A percentile compares a stretch with the other conserved stretches of the same genome.
These are phyloP conservation scores for Monosporozyma aquatica DNA, from an alignment of 805 yeast species.

Conservation along the genomic window DNA sequence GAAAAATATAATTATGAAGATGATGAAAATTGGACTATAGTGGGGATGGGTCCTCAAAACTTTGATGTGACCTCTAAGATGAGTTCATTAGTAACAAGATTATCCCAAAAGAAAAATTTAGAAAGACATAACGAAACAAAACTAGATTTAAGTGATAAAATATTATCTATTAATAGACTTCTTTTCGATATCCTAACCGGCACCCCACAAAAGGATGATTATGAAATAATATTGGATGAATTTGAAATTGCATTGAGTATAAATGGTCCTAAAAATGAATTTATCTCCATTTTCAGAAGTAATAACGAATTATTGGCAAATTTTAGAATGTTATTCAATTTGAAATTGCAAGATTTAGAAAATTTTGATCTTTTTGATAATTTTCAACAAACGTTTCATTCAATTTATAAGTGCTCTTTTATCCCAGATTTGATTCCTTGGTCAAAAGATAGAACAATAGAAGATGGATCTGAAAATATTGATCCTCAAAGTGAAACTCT, in stretches of 20 bases:
- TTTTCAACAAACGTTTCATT: conserved; percentile 17
- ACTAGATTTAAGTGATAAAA: conserved; percentile 21
- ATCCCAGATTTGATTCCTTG: conserved; percentile 16
- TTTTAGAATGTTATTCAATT: conserved; percentile 21
- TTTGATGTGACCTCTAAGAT: conserved; percentile 11
- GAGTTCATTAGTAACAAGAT: conserved; percentile 20
- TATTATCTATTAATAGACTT: conserved; percentile 19
- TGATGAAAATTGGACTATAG: conserved; percentile 28
- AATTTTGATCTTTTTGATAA: conserved; percentile 16
- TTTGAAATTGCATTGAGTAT: conserved; percentile 18
- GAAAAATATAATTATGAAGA: conserved; percentile 23
- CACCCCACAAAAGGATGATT: conserved; percentile 12
- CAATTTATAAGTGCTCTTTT: conserved; percentile 17
- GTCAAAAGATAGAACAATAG: conserved; percentile 5
- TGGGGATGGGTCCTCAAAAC: conserved; percentile 30
- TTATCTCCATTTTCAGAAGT: conserved; percentile 20
- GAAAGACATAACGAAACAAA: conserved; percentile 25
- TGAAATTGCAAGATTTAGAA: conserved; percentile 15
- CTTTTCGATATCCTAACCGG: conserved; percentile 11
- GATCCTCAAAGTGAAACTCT: background rate
- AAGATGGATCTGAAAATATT: background rate
- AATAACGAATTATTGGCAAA: conserved; percentile 22
- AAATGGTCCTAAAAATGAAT: conserved; percentile 22
- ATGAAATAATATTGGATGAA: conserved; percentile 24
- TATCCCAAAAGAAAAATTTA: conserved; percentile 22